phyloP scores from a whole-genome alignment of 331 rosid genomes.

The Ulmus americana region DNA sequence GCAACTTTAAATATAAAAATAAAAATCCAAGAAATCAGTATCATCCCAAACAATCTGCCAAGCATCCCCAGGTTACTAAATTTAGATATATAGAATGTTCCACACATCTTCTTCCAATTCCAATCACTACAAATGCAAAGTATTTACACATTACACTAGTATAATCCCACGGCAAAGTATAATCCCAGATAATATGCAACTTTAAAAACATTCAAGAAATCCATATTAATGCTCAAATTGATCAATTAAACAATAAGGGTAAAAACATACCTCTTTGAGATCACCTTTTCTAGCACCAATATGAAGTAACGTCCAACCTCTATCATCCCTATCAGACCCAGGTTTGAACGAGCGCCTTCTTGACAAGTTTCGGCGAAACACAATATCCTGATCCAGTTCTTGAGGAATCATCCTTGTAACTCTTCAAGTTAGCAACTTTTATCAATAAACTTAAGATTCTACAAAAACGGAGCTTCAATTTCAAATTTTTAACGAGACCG shows the following conservation, averaged over 20 bases:
- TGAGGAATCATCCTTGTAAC: conserved; percentile 33
- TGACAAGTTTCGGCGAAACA: conserved; percentile 41
- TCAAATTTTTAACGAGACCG: background rate
- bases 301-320: conserved; percentile 81
- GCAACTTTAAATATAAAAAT: no score
- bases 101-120: no score
- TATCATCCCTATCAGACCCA: conserved; percentile 49
- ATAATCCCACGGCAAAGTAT: no score
- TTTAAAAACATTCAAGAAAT: background rate
- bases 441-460: background rate
- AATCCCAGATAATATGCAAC: no score
- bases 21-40: no score
- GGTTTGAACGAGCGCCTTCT: conserved; percentile 49
- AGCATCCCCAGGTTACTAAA: no score
- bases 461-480: background rate
- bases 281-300: conserved; percentile 71
- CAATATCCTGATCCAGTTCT: conserved; percentile 23
- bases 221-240: background rate
- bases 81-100: no score
- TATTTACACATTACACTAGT: no score
- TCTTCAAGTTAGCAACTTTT: background rate
- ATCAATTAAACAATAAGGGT: background rate
- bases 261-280: conserved; percentile 42
- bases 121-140: no score
- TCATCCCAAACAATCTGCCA: no score